phyloP scores from a whole-genome alignment of 805 yeast genomes.

The Soucietia sequanensis region DNA sequence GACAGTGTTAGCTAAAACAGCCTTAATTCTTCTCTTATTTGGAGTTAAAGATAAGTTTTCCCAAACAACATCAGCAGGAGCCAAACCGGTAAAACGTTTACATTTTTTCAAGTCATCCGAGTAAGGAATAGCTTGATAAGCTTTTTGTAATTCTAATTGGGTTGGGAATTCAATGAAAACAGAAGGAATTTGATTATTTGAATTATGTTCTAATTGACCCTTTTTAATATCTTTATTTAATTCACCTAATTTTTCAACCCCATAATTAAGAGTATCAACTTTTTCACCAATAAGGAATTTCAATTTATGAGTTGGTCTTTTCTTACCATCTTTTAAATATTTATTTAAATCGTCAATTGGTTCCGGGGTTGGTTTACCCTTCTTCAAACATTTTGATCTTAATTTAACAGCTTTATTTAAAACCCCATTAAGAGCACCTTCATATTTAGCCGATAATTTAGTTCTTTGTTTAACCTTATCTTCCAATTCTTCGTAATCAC shows the following conservation, averaged over 20 bases:
- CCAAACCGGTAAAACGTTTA: slow-evolving; percentile 56
- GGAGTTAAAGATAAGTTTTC: slow-evolving; percentile 61
- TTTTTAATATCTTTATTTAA: slow-evolving; percentile 63
- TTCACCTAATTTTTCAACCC: slow-evolving; percentile 64
- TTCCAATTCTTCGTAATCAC: slow-evolving; percentile 56
- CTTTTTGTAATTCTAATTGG: slow-evolving; percentile 85
- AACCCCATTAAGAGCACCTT: slow-evolving; percentile 61
- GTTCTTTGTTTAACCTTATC: slow-evolving; percentile 61
- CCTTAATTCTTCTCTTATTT: slow-evolving; percentile 56
- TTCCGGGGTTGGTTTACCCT: slow-evolving; percentile 52
- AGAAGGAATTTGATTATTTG: slow-evolving; percentile 56
- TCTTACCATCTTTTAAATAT: slow-evolving; percentile 64
- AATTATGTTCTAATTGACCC: slow-evolving; percentile 53
- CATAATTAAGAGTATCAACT: slow-evolving; percentile 79
- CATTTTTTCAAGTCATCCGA: slow-evolving; percentile 45
- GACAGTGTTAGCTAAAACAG: slow-evolving; percentile 58
- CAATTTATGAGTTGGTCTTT: slow-evolving; percentile 81
- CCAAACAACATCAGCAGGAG: slow-evolving; percentile 89
- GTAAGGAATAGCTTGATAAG: slow-evolving; percentile 77
- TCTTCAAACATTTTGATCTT: slow-evolving; percentile 56
- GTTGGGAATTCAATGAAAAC: slow-evolving; percentile 80
- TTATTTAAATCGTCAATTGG: slow-evolving; percentile 57
- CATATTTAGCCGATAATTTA: slow-evolving; percentile 60
- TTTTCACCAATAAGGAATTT: slow-evolving; percentile 74
- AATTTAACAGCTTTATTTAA: slow-evolving; percentile 58